Percentiles rank a stretch among this genome's conserved stretches.
Conservation (phyloP, 176 grass and related monocot genomes). For the barley (Hordeum vulgare) region DNA sequence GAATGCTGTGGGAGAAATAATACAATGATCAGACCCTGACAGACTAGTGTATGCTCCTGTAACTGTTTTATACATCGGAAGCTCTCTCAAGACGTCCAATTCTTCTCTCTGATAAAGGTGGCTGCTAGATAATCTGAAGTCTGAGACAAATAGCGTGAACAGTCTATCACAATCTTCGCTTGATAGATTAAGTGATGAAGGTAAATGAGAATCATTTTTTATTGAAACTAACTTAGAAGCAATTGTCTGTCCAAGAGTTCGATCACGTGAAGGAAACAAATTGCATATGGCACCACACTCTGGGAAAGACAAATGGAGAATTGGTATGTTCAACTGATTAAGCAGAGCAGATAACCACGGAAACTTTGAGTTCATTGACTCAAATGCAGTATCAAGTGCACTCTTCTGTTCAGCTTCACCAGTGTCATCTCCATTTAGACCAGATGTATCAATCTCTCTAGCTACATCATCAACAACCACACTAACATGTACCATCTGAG, state of each 20-base stretch:
- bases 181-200: conserved; percentile 53
- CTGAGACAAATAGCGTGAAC: conserved; percentile 71
- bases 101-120: conserved; percentile 76
- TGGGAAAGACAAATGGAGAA: conserved; percentile 71
- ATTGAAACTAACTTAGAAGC: conserved; percentile 59
- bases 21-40: conserved; percentile 59
- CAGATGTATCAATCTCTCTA: conserved; percentile 6
- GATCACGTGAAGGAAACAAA: conserved; percentile 39
- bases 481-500: conserved; percentile 9
- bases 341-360: conserved; percentile 80
- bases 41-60: conserved; percentile 74
- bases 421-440: conserved; percentile 9
- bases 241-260: conserved; percentile 61
- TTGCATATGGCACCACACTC: conserved; percentile 58
- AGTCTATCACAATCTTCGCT: conserved; percentile 65
- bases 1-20: conserved; percentile 74
- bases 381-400: conserved; percentile 51
- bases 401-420: conserved; percentile 33
- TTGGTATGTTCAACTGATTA: conserved; percentile 81
- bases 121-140: conserved; percentile 44
- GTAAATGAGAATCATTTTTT: conserved; percentile 63
- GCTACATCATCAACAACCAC: conserved; percentile 12
- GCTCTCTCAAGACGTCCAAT: conserved; percentile 71
- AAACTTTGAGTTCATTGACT: conserved; percentile 56
- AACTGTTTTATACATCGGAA: conserved; percentile 90